A percentile compares a stretch with the other conserved stretches of the same genome.
Evolutionary conservation across 2,329 filamentous ascomycete genomes (phyloP).

Genomic region (Colletotrichum costaricense): DNA sequence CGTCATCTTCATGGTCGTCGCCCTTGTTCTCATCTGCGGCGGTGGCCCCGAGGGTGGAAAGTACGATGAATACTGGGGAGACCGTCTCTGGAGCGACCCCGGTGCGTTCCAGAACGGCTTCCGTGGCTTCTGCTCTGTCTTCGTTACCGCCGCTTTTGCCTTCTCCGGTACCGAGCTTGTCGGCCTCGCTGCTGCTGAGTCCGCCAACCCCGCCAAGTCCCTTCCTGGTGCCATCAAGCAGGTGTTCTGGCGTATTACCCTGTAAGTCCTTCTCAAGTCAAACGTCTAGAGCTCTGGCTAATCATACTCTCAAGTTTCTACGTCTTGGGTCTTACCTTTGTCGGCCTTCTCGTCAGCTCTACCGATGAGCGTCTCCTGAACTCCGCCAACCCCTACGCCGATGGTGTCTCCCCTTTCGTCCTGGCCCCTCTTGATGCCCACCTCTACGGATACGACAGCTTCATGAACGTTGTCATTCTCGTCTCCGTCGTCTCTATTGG

Average conservation of each 20-base stretch:
- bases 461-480: constrained; percentile 66
- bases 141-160: constrained; percentile 77
- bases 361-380: constrained; percentile 57
- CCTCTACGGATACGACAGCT: constrained; percentile 58
- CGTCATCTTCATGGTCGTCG: constrained; percentile 71
- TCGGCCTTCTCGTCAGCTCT: constrained; percentile 58
- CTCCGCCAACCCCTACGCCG: constrained; percentile 55
- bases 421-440: constrained; percentile 51
- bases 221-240: constrained; percentile 86
- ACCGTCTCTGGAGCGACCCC: constrained; percentile 54
- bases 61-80: constrained; percentile 56
- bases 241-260: constrained; percentile 66
- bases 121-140: constrained; percentile 75
- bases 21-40: constrained; percentile 66
- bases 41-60: constrained; percentile 61
- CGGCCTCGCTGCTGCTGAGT: constrained; percentile 77
- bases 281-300: background rate
- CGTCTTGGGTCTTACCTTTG: constrained; percentile 59
- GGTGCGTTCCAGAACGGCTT: constrained; percentile 75
- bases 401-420: constrained; percentile 40
- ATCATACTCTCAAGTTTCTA: constrained; percentile 49
- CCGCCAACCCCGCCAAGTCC: constrained; percentile 73
- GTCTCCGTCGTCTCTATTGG: constrained; percentile 66
- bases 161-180: constrained; percentile 77
- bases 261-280: constrained; percentile 38